A percentile compares a stretch with the other conserved stretches of the same genome.
Evolutionary conservation across 805 yeast genomes (phyloP).

Genomic region (Sugiyamaella qingdaonensis): DNA sequence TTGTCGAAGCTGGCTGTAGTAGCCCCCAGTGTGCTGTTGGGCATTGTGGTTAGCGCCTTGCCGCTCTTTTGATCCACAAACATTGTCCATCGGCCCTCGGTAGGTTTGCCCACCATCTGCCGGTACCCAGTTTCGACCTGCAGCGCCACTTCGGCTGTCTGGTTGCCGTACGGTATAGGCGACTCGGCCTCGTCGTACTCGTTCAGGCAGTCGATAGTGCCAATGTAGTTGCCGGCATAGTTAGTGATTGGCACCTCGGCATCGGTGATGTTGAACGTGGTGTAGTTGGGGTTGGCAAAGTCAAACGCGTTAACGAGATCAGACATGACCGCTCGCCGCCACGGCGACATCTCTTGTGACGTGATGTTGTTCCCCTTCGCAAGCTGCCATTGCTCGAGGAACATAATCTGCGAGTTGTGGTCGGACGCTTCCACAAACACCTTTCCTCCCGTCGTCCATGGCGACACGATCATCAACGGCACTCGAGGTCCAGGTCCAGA

Average conservation of each 20-base stretch:
- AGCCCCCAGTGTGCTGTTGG: slow-evolving; percentile 1
- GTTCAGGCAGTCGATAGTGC: slow-evolving; percentile 12
- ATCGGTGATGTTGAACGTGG: slow-evolving; percentile 16
- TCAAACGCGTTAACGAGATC: slow-evolving; percentile 23
- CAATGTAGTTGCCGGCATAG: slow-evolving; percentile 13
- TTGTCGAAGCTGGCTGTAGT: slow-evolving; percentile 1
- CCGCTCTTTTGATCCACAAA: slow-evolving; percentile 10
- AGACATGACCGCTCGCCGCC: slow-evolving; percentile 27
- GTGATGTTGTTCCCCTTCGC: slow-evolving; percentile 17
- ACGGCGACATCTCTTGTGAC: slow-evolving; percentile 17
- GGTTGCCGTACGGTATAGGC: slow-evolving; percentile 25
- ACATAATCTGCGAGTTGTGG: slow-evolving; percentile 26
- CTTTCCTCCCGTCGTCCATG: slow-evolving; percentile 28
- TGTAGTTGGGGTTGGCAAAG: slow-evolving; percentile 19
- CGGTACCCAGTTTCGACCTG: slow-evolving; percentile 23
- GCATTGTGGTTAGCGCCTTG: slow-evolving; percentile 4
- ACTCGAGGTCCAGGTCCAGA: slow-evolving; percentile 27
- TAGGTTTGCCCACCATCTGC: slow-evolving; percentile 23
- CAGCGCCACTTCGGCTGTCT: slow-evolving; percentile 16
- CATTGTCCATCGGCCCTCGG: slow-evolving; percentile 27
- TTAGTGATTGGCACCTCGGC: slow-evolving; percentile 14
- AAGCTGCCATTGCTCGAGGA: slow-evolving; percentile 25
- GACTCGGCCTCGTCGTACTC: slow-evolving; percentile 16
- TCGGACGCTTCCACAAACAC: slow-evolving; percentile 27
- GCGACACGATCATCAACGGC: slow-evolving; percentile 25